These are phyloP conservation scores for Suhomyces maxii DNA, from an alignment of 1,139 yeast species.

Conservation along the genomic window DNA sequence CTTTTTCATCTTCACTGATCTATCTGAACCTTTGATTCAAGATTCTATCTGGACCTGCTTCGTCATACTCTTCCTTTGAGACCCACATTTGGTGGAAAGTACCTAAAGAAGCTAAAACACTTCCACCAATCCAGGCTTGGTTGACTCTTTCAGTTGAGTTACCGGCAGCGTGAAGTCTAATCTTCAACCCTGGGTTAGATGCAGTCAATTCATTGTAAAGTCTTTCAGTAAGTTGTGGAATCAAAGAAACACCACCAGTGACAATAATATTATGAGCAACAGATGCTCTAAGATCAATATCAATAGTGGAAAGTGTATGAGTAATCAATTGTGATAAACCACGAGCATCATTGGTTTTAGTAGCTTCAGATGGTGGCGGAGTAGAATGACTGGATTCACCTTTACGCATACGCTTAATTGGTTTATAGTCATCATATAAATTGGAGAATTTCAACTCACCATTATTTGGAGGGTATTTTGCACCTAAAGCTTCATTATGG, in stretches of 20 bases:
- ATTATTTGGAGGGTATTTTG: conserved; percentile 34
- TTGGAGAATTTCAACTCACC: conserved; percentile 40
- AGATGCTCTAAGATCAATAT: conserved; percentile 87
- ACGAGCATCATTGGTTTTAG: conserved; percentile 16
- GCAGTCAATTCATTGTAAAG: conserved; percentile 70
- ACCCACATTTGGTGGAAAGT: conserved; percentile 98
- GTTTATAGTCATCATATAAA: conserved; percentile 63
- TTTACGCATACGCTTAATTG: conserved; percentile 61
- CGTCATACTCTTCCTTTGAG: conserved; percentile 85
- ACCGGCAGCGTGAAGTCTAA: conserved; percentile 86
- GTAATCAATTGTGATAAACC: conserved; percentile 74
- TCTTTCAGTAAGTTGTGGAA: conserved; percentile 88
- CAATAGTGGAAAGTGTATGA: conserved; percentile 67
- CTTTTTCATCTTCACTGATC: conserved; percentile 1
- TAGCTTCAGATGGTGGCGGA: conserved; percentile 34
- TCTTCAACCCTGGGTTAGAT: conserved; percentile 86
- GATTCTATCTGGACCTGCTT: conserved; percentile 83
- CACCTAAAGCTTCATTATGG: conserved; percentile 20
- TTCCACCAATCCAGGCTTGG: conserved; percentile 95
- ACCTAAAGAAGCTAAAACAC: conserved; percentile 87
- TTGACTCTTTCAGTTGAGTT: conserved; percentile 78
- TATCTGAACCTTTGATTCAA: conserved; percentile 72
- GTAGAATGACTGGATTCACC: conserved; percentile 40
- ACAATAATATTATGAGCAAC: conserved; percentile 89
- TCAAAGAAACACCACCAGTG: conserved; percentile 84